Base-by-base conservation (phyloP, 176 grass and related monocot genomes). In the Canna indica region DNA sequence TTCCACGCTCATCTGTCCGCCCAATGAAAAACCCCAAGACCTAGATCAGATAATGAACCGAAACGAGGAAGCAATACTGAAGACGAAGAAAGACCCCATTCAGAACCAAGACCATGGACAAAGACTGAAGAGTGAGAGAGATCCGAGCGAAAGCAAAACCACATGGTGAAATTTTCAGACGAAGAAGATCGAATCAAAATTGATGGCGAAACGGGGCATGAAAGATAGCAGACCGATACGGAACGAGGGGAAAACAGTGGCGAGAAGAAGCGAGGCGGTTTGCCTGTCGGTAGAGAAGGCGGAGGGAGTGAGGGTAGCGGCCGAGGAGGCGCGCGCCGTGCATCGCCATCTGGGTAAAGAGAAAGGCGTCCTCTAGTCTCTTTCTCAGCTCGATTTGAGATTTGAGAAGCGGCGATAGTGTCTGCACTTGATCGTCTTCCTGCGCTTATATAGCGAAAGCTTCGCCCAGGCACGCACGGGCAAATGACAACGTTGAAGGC, bases 331-430 rank as follows among this genome's bases (percentile, higher is more conserved):
- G 83, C 47, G 80, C 76, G 73, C 73, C 79, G 78, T 61, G 71
- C 85, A 85, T 77, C 79, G 79, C 72, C 85, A 86, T 86, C 24
- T n/a, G n/a, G n/a, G n/a, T n/a, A n/a, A n/a, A n/a, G n/a, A n/a
- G n/a, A n/a, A n/a, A n/a, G n/a, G n/a, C n/a, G n/a, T n/a, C n/a
- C n/a, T n/a, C n/a, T n/a, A n/a, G n/a, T n/a, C n/a, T n/a, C n/a
- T n/a, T n/a, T n/a, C n/a, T n/a, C n/a, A n/a, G n/a, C n/a, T n/a
- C n/a, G n/a, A n/a, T n/a, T n/a, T n/a, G n/a, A n/a, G n/a, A n/a
- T n/a, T n/a, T n/a, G n/a, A n/a, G n/a, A n/a, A n/a, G n/a, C n/a
- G n/a, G n/a, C n/a, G n/a, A n/a, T n/a, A n/a, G n/a, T n/a, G n/a
- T n/a, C n/a, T n/a, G n/a, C n/a, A n/a, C n/a, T n/a, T n/a, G n/a